Evolutionary conservation across 306 rosid genomes (phyloP).

Genomic region (Trifolium subterraneum): DNA sequence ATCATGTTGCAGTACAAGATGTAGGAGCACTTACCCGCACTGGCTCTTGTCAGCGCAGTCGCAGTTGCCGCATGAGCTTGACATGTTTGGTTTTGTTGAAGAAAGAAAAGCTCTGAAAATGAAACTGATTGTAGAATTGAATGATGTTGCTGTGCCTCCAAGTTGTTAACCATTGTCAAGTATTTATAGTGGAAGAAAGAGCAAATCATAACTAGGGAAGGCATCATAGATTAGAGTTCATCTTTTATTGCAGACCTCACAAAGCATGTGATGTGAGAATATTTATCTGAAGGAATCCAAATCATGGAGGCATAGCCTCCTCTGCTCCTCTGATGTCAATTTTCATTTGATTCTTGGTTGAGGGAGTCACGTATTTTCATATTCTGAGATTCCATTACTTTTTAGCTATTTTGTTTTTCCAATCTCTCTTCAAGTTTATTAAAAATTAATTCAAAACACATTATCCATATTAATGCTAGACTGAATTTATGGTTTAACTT

Average conservation of each 20-base stretch:
- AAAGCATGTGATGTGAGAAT: constrained; percentile 43
- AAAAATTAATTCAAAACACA: neutral
- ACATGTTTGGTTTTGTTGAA: constrained; percentile 55
- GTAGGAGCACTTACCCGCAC: constrained; percentile 60
- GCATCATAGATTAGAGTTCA: constrained; percentile 2
- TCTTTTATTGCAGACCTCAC: constrained; percentile 33
- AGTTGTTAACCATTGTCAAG: constrained; percentile 34
- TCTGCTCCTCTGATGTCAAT: constrained; percentile 69
- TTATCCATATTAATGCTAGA: neutral
- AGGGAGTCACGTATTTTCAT: constrained; percentile 12
- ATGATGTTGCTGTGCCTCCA: constrained; percentile 45
- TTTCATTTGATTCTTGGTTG: constrained; percentile 47
- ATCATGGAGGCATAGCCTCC: constrained; percentile 50
- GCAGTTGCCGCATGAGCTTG: constrained; percentile 60
- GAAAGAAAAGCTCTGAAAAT: constrained; percentile 24
- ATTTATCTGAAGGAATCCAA: constrained; percentile 62
- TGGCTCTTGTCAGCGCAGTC: constrained; percentile 67
- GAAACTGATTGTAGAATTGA: constrained; percentile 35
- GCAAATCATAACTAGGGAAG: neutral
- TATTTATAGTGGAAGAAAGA: constrained; percentile 62
- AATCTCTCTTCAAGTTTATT: constrained; percentile 4
- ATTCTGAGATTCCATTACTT: constrained; percentile 18
- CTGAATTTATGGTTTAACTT: neutral
- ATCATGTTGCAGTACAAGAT: neutral
- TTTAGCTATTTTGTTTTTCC: neutral